These are phyloP conservation scores for Leccinum ochraceum DNA, from an alignment of 768 basidiomycete genomes.

Conservation along the genomic window DNA sequence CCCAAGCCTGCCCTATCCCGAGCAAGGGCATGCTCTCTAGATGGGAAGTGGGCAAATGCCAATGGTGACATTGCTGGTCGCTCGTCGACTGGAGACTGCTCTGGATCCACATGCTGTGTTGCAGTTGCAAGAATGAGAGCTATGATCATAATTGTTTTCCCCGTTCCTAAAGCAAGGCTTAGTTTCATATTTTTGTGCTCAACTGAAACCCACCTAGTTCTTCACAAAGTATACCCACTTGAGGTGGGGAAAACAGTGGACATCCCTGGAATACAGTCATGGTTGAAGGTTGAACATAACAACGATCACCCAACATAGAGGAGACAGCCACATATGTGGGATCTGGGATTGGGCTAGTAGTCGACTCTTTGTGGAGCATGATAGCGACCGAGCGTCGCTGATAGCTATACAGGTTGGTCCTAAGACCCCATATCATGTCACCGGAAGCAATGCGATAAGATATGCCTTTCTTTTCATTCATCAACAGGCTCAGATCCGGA, in stretches of 20 bases:
- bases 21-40: slow-evolving; percentile 43
- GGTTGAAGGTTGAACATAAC: slow-evolving; percentile 69
- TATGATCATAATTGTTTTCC: slow-evolving; percentile 82
- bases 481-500: slow-evolving; percentile 39
- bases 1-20: slow-evolving; percentile 39
- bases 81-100: slow-evolving; percentile 51
- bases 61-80: slow-evolving; percentile 66
- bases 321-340: slow-evolving; percentile 58
- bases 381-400: slow-evolving; percentile 71
- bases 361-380: slow-evolving; percentile 66
- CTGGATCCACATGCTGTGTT: slow-evolving; percentile 62
- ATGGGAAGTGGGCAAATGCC: slow-evolving; percentile 62
- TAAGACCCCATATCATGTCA: slow-evolving; percentile 42
- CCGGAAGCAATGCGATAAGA: slow-evolving; percentile 17
- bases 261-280: slow-evolving; percentile 58
- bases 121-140: slow-evolving; percentile 65
- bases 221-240: slow-evolving; percentile 80
- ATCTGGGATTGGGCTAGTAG: slow-evolving; percentile 44
- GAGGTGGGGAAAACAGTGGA: slow-evolving; percentile 50
- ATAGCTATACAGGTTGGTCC: slow-evolving; percentile 59
- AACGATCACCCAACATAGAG: slow-evolving; percentile 47
- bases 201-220: slow-evolving; percentile 59
- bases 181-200: slow-evolving; percentile 2
- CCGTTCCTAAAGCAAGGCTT: slow-evolving; percentile 55
- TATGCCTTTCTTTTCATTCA: slow-evolving; percentile 31